Evolutionary conservation across 2,329 filamentous ascomycete species (phyloP).

Genomic region (Nemania sp.): DNA sequence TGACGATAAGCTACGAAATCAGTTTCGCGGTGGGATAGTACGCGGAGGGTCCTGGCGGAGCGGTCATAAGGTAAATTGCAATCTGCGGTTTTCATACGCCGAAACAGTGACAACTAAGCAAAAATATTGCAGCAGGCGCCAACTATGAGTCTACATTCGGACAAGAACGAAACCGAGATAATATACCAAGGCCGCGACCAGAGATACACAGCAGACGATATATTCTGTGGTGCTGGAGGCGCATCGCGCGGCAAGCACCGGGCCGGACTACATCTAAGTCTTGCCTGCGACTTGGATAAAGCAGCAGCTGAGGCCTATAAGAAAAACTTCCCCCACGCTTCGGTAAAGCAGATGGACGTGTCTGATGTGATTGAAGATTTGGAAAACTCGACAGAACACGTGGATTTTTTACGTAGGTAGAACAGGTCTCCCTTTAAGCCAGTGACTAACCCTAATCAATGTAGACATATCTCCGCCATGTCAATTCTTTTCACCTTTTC

Average conservation of each 20-base stretch:
- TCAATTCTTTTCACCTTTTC: conserved; percentile 71
- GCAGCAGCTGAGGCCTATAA: conserved; percentile 60
- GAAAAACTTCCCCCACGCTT: conserved; percentile 58
- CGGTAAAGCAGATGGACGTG: conserved; percentile 52
- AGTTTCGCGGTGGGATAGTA: conserved; percentile 48
- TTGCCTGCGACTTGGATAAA: conserved; percentile 65
- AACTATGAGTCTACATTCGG: conserved; percentile 34
- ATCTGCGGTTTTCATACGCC: too few species aligned
- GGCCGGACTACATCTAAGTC: conserved; percentile 60
- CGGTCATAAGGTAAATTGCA: conserved; percentile 29
- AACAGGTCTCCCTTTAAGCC: too few species aligned
- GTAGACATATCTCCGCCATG: conserved; percentile 69
- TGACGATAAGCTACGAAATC: conserved; percentile 39
- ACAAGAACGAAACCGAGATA: not conserved
- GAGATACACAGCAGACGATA: conserved; percentile 70
- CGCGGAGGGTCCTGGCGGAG: conserved; percentile 47
- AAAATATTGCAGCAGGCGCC: not conserved
- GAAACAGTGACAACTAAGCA: not conserved
- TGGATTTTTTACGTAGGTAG: conserved; percentile 65
- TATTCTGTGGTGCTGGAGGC: conserved; percentile 75
- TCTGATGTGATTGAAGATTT: conserved; percentile 50
- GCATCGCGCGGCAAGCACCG: conserved; percentile 65
- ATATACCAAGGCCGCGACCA: conserved; percentile 41
- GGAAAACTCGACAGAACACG: conserved; percentile 43
- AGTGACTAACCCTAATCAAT: too few species aligned